phyloP scores from a whole-genome alignment of 2,329 filamentous ascomycete species.

The Aspergillus costaricaensis region DNA sequence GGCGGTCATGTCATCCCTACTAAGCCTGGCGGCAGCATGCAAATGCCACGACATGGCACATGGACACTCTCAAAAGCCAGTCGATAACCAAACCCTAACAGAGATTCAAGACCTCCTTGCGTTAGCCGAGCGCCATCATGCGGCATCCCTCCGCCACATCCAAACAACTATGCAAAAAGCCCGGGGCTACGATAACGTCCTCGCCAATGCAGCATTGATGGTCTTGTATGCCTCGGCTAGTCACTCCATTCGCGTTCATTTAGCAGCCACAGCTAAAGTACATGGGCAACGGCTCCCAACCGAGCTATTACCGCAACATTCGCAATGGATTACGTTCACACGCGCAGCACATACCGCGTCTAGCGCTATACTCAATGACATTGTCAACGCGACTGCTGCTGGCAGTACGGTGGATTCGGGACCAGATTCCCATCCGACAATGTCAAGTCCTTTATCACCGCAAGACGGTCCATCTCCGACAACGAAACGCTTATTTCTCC shows the following conservation, averaged over 20 bases:
- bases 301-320: constrained; percentile 36
- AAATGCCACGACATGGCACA: constrained; percentile 34
- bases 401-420: constrained; percentile 2
- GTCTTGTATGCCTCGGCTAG: constrained; percentile 45
- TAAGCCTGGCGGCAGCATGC: constrained; percentile 47
- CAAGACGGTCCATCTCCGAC: constrained; percentile 21
- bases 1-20: constrained; percentile 46
- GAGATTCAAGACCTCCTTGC: constrained; percentile 27
- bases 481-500: constrained; percentile 21
- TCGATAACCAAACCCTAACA: constrained; percentile 6
- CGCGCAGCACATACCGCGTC: constrained; percentile 41
- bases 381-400: not conserved
- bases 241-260: constrained; percentile 40
- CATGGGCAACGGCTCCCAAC: constrained; percentile 18
- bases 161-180: constrained; percentile 35
- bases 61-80: constrained; percentile 1
- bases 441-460: constrained; percentile 5
- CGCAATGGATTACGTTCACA: constrained; percentile 43
- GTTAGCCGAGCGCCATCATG: constrained; percentile 43
- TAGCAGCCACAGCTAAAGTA: constrained; percentile 28
- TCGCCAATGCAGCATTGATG: constrained; percentile 48
- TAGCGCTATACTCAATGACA: constrained; percentile 31
- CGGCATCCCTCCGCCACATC: constrained; percentile 41
- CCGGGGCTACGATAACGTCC: constrained; percentile 37
- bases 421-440: not conserved